A percentile compares a stretch with the other conserved stretches of the same genome.
Evolutionary conservation across 1,139 yeast genomes (phyloP).

Genomic region (Kurtzmaniella natalensis): DNA sequence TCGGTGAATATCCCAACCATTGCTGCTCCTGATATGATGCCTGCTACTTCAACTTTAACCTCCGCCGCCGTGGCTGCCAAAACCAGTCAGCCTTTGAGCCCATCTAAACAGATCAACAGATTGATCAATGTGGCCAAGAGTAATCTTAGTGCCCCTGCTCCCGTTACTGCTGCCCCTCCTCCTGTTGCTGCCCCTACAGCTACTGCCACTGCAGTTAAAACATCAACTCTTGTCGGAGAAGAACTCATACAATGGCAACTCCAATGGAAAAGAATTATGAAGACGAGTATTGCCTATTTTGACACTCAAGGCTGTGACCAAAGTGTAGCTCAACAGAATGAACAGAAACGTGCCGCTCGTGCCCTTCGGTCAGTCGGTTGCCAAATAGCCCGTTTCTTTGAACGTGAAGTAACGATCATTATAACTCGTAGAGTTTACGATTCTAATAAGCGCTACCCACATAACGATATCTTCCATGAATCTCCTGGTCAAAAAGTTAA

Average conservation of each 20-base stretch:
- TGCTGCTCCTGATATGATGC: not conserved
- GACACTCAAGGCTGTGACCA: constrained; percentile 61
- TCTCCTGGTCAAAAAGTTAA: constrained; percentile 62
- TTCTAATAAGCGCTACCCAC: constrained; percentile 22
- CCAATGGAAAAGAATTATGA: constrained; percentile 78
- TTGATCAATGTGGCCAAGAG: no score
- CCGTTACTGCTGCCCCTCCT: not conserved
- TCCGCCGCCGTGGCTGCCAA: not conserved
- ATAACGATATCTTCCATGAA: constrained; percentile 62
- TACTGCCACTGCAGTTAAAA: constrained; percentile 7
- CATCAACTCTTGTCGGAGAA: constrained; percentile 36
- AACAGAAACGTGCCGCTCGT: constrained; percentile 50
- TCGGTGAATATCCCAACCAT: not conserved
- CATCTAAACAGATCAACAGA: not conserved
- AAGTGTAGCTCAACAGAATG: constrained; percentile 37
- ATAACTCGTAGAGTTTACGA: constrained; percentile 53
- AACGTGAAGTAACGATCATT: constrained; percentile 75
- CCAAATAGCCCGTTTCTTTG: constrained; percentile 68
- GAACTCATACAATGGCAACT: constrained; percentile 73
- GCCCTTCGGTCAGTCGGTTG: constrained; percentile 61
- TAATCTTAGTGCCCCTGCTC: not conserved
- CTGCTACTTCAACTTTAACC: no score
- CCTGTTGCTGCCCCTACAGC: not conserved
- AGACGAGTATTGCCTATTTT: constrained; percentile 70
- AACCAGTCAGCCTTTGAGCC: constrained; percentile 1